phyloP scores from a whole-genome alignment of 31 red algal genomes.

The Asparagopsis taxiformis region DNA sequence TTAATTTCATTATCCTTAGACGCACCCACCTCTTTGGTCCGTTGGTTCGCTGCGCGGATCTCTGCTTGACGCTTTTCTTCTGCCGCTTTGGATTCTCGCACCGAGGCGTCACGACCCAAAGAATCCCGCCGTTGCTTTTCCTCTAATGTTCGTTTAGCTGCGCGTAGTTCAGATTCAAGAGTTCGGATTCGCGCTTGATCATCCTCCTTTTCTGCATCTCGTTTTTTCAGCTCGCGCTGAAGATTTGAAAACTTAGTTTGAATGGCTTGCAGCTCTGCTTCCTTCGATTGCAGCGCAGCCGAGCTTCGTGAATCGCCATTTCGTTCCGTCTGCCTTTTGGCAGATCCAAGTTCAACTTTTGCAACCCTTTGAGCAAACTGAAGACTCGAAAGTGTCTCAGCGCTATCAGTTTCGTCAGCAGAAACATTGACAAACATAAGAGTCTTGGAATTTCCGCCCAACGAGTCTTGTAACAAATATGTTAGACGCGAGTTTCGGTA shows the following conservation, averaged over 20 bases:
- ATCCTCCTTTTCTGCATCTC: conserved; percentile 15
- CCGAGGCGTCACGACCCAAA: conserved; percentile 4
- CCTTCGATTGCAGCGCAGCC: conserved; percentile 56
- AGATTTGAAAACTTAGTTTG: conserved; percentile 23
- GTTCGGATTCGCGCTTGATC: neutral
- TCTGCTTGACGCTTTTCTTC: conserved; percentile 31
- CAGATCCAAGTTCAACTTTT: conserved; percentile 59
- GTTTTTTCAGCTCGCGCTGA: conserved; percentile 42
- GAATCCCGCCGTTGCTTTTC: conserved; percentile 29
- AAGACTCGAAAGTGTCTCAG: conserved; percentile 87
- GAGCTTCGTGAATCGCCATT: conserved; percentile 32
- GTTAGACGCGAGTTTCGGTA: conserved; percentile 96
- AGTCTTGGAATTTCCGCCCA: conserved; percentile 99
- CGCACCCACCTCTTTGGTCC: conserved; percentile 9
- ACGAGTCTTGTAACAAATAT: conserved; percentile 92
- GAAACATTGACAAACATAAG: conserved; percentile 99
- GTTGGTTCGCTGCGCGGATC: conserved; percentile 14
- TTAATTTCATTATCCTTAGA: conserved; percentile 68
- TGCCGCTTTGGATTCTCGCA: conserved; percentile 22
- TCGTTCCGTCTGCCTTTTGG: conserved; percentile 61
- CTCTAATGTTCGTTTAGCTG: conserved; percentile 14
- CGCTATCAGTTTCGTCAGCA: conserved; percentile 50
- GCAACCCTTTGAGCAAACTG: conserved; percentile 90
- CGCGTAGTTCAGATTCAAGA: conserved; percentile 34
- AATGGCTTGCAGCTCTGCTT: conserved; percentile 27